phyloP scores from a whole-genome alignment of 176 grass and related monocot species.

The Hsuehochloa calcarea region DNA sequence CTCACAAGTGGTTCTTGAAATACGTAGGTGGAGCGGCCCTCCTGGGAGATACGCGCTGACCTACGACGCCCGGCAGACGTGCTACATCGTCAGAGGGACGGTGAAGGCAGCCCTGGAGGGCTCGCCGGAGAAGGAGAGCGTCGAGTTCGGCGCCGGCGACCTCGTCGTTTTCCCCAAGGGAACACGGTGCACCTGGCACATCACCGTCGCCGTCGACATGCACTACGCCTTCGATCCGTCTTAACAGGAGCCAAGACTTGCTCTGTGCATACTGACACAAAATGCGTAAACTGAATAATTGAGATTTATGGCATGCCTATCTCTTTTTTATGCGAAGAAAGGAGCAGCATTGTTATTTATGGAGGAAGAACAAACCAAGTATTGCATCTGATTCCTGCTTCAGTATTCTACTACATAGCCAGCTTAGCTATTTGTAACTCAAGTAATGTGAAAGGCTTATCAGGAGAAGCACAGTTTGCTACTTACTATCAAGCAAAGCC shows the following conservation, averaged over 20 bases:
- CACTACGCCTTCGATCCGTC: conserved; percentile 66
- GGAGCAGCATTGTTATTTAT: background rate
- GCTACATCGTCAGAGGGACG: conserved; percentile 62
- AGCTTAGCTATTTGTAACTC: background rate
- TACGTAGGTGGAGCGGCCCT: conserved; percentile 57
- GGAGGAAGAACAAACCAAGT: background rate
- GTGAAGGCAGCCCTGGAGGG: conserved; percentile 46
- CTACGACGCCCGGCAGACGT: conserved; percentile 63
- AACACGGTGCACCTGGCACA: conserved; percentile 64
- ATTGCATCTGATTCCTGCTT: background rate
- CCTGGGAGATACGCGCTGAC: conserved; percentile 56
- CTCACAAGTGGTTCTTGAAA: background rate
- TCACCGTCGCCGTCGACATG: conserved; percentile 59
- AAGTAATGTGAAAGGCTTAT: background rate
- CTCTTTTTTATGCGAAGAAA: background rate
- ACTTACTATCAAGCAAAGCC: background rate
- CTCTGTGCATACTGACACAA: background rate
- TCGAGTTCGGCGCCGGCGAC: conserved; percentile 55
- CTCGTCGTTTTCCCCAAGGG: conserved; percentile 62
- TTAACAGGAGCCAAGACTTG: background rate
- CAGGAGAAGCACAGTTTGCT: background rate
- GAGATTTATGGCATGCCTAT: background rate
- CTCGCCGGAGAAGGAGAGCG: conserved; percentile 28
- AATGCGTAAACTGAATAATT: background rate
- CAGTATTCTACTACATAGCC: background rate